phyloP scores from a whole-genome alignment of 2,329 filamentous ascomycete species.

The Claviceps sp. region DNA sequence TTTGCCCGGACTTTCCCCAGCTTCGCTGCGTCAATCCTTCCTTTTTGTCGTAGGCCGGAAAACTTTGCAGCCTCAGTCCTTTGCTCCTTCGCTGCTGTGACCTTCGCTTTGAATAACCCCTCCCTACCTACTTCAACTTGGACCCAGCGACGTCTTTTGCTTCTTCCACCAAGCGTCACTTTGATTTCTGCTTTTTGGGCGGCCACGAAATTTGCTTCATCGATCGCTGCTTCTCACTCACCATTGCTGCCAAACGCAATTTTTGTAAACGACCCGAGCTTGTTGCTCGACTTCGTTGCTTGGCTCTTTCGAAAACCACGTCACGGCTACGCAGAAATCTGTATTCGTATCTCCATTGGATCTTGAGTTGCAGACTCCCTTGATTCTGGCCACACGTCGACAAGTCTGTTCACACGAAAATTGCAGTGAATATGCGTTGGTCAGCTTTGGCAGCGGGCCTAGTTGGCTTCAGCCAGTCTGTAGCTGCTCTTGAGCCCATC shows the following conservation, averaged over 20 bases:
- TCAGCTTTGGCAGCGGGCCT: conserved; percentile 21
- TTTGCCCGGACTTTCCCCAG: neutral
- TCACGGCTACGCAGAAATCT: neutral
- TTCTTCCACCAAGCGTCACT: neutral
- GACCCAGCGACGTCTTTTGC: neutral
- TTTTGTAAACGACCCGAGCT: neutral
- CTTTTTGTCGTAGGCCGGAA: neutral
- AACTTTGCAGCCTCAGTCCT: neutral
- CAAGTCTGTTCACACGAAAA: neutral
- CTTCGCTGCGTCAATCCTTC: neutral
- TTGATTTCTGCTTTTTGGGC: conserved; percentile 3
- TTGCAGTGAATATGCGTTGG: conserved; percentile 23
- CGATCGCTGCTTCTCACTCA: neutral
- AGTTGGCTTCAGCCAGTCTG: conserved; percentile 19
- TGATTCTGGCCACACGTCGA: neutral
- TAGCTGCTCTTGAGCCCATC: conserved; percentile 33
- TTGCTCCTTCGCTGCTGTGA: neutral
- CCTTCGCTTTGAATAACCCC: neutral
- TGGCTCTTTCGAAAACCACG: neutral
- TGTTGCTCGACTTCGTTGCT: neutral
- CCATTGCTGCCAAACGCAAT: neutral
- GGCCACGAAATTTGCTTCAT: neutral
- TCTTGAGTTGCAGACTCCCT: no score
- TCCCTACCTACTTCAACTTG: neutral
- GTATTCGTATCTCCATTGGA: no score